Percentiles rank a stretch among this genome's conserved stretches.
Conservation (phyloP, 352 stramenopile species). For the Phytophthora foliorum region DNA sequence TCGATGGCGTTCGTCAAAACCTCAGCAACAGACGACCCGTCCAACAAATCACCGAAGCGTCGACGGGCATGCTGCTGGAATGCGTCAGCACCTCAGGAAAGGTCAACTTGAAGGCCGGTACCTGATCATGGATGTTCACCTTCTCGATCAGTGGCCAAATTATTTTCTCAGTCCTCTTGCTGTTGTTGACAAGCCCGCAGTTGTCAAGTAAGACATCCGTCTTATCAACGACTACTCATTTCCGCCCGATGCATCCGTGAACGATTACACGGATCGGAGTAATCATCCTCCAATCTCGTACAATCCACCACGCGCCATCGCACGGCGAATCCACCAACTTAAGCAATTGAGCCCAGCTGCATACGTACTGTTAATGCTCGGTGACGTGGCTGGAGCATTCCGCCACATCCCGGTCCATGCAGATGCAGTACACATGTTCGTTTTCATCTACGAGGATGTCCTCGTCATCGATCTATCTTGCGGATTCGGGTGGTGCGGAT, state of each 20-base stretch:
- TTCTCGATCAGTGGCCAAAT: conserved; percentile 16
- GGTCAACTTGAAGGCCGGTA: conserved; percentile 20
- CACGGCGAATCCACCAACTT: conserved; percentile 21
- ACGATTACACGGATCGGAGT: conserved; percentile 34
- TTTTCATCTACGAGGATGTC: conserved; percentile 14
- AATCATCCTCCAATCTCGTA: conserved; percentile 22
- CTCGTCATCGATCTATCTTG: conserved; percentile 35
- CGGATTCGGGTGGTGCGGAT: conserved; percentile 25
- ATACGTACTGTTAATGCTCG: conserved; percentile 29
- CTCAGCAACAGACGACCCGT: neutral
- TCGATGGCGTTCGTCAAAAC: no score
- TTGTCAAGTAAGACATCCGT: conserved; percentile 2
- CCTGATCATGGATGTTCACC: conserved; percentile 4
- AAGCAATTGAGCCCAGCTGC: neutral
- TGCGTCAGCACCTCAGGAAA: conserved; percentile 7
- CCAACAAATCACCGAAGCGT: conserved; percentile 6
- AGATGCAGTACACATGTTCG: conserved; percentile 19
- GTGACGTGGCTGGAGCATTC: conserved; percentile 39
- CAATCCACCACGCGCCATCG: conserved; percentile 26
- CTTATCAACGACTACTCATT: conserved; percentile 33
- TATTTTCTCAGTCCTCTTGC: conserved; percentile 16
- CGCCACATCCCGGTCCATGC: conserved; percentile 34
- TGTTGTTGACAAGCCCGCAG: conserved; percentile 11
- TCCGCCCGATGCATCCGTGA: conserved; percentile 18
- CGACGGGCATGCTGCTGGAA: neutral